phyloP scores from a whole-genome alignment of 192 early-diverging fungal genomes.

The Diversispora eburnea region DNA sequence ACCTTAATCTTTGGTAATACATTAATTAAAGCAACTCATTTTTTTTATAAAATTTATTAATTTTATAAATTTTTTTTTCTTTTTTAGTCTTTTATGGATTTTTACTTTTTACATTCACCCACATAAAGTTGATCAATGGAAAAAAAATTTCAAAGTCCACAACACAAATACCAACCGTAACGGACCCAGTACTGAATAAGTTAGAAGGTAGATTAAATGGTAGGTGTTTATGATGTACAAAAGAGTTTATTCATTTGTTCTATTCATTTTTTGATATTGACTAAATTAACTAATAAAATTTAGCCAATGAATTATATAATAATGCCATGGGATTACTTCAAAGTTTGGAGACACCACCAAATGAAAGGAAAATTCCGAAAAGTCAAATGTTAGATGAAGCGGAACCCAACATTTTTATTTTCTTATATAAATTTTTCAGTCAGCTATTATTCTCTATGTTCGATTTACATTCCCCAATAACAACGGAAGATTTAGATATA shows the following conservation, averaged over 20 bases:
- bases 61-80: neutral
- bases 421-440: conserved; percentile 4
- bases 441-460: neutral
- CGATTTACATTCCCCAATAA: neutral
- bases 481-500: neutral
- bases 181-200: neutral
- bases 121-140: neutral
- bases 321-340: neutral
- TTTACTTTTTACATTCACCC: neutral
- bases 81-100: neutral
- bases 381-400: neutral
- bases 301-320: conserved; percentile 24
- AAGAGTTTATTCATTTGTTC: neutral
- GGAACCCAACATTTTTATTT: neutral
- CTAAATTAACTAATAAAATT: too few species aligned
- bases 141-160: neutral
- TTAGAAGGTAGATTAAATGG: neutral
- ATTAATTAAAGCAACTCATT: neutral
- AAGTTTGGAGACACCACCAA: neutral
- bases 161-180: neutral
- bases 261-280: neutral
- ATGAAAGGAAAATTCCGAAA: neutral
- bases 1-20: neutral
- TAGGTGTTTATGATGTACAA: neutral
- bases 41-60: neutral